Evolutionary conservation across 768 basidiomycete species (phyloP).

Genomic region (Phylloporus sp.): DNA sequence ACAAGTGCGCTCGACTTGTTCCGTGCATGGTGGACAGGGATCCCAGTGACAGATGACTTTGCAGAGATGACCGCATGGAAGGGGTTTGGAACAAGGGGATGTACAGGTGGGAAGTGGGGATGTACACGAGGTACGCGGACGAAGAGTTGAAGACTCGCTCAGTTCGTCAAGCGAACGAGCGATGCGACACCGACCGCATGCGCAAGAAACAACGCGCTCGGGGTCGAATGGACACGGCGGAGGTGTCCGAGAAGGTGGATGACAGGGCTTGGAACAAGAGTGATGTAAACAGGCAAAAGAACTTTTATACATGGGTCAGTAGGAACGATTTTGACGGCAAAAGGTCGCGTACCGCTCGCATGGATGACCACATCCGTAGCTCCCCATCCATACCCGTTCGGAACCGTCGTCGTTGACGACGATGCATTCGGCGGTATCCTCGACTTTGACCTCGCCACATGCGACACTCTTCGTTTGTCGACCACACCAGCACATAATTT

Average conservation of each 20-base stretch:
- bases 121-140: constrained; percentile 51
- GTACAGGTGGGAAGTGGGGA: constrained; percentile 79
- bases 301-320: constrained; percentile 30
- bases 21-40: constrained; percentile 73
- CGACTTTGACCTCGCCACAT: constrained; percentile 63
- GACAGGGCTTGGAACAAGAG: constrained; percentile 67
- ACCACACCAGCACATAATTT: constrained; percentile 77
- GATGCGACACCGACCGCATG: constrained; percentile 60
- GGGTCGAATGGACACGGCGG: constrained; percentile 74
- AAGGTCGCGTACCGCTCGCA: constrained; percentile 52
- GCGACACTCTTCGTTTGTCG: constrained; percentile 48
- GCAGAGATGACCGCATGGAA: constrained; percentile 75
- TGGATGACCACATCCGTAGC: constrained; percentile 50
- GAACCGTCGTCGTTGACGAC: constrained; percentile 26
- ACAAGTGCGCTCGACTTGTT: constrained; percentile 70
- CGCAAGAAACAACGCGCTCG: constrained; percentile 60
- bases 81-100: constrained; percentile 59
- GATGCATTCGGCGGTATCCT: constrained; percentile 31
- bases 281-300: constrained; percentile 77
- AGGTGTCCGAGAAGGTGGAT: constrained; percentile 58
- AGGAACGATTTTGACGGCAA: not conserved
- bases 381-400: constrained; percentile 59
- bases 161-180: constrained; percentile 36
- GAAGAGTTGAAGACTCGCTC: constrained; percentile 21
- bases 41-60: constrained; percentile 66